phyloP scores from a whole-genome alignment of 306 rosid species.

The Canavalia ensiformis region DNA sequence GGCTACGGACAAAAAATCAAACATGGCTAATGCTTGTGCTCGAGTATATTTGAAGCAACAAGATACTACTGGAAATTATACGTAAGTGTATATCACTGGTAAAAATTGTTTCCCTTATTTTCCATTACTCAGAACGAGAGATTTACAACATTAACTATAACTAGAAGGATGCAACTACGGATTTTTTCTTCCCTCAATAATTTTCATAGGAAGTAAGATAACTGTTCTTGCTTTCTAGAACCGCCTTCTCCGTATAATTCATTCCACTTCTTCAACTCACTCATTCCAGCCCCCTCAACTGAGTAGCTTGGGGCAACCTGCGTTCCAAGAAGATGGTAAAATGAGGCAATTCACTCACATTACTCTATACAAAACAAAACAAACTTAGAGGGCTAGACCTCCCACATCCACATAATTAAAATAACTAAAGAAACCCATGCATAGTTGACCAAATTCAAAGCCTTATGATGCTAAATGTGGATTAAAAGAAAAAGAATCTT shows the following conservation, averaged over 20 bases:
- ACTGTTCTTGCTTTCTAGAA: constrained; percentile 81
- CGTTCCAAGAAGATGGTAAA: constrained; percentile 36
- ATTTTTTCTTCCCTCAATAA: background rate
- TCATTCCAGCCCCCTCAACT: constrained; percentile 83
- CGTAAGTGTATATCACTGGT: background rate
- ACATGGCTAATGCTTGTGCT: constrained; percentile 33
- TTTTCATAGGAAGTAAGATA: constrained; percentile 78
- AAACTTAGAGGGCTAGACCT: background rate
- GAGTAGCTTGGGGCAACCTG: constrained; percentile 93
- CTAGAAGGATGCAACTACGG: constrained; percentile 21
- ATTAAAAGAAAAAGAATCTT: background rate
- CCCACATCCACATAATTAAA: background rate
- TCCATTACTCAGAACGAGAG: constrained; percentile 15
- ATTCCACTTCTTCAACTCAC: constrained; percentile 90
- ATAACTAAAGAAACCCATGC: background rate
- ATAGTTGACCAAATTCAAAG: background rate
- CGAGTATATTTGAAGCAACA: constrained; percentile 24
- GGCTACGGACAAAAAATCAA: constrained; percentile 4
- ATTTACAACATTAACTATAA: background rate
- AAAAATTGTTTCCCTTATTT: constrained; percentile 6
- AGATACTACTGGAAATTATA: constrained; percentile 36
- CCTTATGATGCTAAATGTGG: background rate
- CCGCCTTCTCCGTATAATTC: constrained; percentile 92
- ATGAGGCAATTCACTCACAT: background rate
- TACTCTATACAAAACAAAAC: background rate